Evolutionary conservation across 331 rosid genomes (phyloP).

Genomic region (Erythrophleum ivorense): DNA sequence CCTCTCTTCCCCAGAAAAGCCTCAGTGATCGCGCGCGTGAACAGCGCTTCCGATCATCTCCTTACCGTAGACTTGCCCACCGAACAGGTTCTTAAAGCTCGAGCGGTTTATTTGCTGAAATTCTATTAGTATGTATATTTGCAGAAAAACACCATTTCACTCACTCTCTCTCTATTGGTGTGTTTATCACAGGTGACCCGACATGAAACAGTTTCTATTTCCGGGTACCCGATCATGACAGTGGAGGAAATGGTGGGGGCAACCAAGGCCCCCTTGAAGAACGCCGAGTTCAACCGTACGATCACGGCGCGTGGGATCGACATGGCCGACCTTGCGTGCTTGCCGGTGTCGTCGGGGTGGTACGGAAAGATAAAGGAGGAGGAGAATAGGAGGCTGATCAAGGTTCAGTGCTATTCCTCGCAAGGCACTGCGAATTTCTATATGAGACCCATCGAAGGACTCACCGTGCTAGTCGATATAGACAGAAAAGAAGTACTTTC

Average conservation of each 20-base stretch:
- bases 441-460: conserved; percentile 91
- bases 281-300: conserved; percentile 60
- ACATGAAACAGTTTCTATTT: conserved; percentile 28
- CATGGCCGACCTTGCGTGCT: conserved; percentile 61
- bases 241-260: conserved; percentile 60
- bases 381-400: conserved; percentile 65
- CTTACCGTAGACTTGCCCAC: conserved; percentile 45
- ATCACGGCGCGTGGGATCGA: conserved; percentile 62
- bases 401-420: conserved; percentile 79
- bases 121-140: too few relatives aligned
- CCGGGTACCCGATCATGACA: conserved; percentile 75
- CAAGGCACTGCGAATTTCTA: conserved; percentile 83
- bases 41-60: conserved; percentile 41
- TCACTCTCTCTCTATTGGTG: not conserved
- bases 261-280: conserved; percentile 51
- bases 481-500: conserved; percentile 57
- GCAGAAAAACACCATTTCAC: too few relatives aligned
- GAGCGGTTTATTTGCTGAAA: not conserved
- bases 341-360: conserved; percentile 86
- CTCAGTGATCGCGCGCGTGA: conserved; percentile 53
- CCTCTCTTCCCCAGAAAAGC: conserved; percentile 62
- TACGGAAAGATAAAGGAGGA: conserved; percentile 56
- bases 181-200: not conserved
- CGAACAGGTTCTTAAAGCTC: not conserved
- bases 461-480: conserved; percentile 71